phyloP scores from a whole-genome alignment of 768 basidiomycete genomes.

The Thelephora aurantiotincta region DNA sequence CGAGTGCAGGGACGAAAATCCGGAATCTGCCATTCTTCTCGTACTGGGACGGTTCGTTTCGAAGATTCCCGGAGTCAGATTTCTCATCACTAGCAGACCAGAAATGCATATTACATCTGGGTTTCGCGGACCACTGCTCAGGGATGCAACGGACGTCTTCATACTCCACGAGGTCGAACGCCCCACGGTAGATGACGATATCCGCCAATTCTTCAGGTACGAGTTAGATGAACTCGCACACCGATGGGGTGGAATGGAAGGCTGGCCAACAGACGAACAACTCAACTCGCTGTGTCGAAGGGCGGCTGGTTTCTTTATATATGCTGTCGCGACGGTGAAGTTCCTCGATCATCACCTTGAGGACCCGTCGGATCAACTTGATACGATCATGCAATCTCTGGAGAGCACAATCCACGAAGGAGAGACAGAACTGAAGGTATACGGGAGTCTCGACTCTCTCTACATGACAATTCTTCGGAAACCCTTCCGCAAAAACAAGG shows the following conservation, averaged over 20 bases:
- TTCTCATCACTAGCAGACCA: neutral
- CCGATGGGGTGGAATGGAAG: neutral
- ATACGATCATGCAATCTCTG: neutral
- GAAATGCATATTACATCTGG: neutral
- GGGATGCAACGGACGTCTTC: neutral
- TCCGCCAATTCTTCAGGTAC: neutral
- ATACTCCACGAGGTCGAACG: neutral
- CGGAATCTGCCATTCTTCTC: neutral
- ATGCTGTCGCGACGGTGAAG: neutral
- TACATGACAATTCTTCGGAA: neutral
- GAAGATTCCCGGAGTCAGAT: neutral
- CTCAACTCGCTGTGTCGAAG: neutral
- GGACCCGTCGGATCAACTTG: neutral
- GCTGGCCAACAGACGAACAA: neutral
- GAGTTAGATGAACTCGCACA: neutral
- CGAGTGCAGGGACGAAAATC: conserved; percentile 14
- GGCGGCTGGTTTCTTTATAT: neutral
- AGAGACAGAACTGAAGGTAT: neutral
- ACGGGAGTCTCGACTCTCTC: neutral
- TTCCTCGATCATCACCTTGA: neutral
- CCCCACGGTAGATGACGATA: neutral
- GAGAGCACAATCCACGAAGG: neutral
- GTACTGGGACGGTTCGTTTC: neutral
- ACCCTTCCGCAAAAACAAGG: neutral
- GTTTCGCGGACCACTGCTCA: neutral